These are phyloP conservation scores for Apophysomyces elegans DNA, from an alignment of 371 early-diverging fungal species.

Conservation along the genomic window DNA sequence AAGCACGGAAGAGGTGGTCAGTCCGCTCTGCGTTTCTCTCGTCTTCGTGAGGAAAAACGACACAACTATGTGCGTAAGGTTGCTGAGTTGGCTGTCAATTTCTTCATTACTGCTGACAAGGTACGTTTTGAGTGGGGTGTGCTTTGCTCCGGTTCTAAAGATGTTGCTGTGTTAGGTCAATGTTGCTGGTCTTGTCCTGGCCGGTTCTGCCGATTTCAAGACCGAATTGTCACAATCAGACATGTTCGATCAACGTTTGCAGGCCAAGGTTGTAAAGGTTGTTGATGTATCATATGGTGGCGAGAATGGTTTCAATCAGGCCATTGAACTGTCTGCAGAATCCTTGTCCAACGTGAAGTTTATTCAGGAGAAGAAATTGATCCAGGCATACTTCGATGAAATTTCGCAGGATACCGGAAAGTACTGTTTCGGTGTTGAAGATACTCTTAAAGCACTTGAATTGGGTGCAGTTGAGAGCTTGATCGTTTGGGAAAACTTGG, in stretches of 20 bases:
- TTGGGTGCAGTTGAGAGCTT: slow-evolving; percentile 94
- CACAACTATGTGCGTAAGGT: slow-evolving; percentile 98
- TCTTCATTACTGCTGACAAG: slow-evolving; percentile 93
- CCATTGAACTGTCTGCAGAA: slow-evolving; percentile 93
- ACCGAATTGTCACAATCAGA: slow-evolving; percentile 90
- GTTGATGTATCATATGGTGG: slow-evolving; percentile 98
- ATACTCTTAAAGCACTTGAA: slow-evolving; percentile 93
- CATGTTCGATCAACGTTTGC: slow-evolving; percentile 90
- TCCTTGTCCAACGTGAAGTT: slow-evolving; percentile 94
- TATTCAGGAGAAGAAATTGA: slow-evolving; percentile 96
- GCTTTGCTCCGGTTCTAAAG: neutral
- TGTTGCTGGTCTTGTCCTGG: slow-evolving; percentile 91
- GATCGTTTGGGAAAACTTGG: slow-evolving; percentile 95
- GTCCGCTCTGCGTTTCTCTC: slow-evolving; percentile 97
- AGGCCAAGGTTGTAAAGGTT: slow-evolving; percentile 85
- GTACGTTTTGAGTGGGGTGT: slow-evolving; percentile 26
- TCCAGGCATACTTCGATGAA: slow-evolving; percentile 94
- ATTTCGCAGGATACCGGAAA: slow-evolving; percentile 95
- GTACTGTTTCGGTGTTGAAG: slow-evolving; percentile 93
- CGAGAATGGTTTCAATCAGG: slow-evolving; percentile 97
- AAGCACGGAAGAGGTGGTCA: slow-evolving; percentile 99
- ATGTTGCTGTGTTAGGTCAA: slow-evolving; percentile 48
- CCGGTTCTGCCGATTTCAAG: slow-evolving; percentile 98
- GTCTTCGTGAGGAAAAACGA: slow-evolving; percentile 97
- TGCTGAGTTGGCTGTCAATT: slow-evolving; percentile 90